phyloP scores from a whole-genome alignment of 2,329 filamentous ascomycete genomes.

The Alternaria sp. region DNA sequence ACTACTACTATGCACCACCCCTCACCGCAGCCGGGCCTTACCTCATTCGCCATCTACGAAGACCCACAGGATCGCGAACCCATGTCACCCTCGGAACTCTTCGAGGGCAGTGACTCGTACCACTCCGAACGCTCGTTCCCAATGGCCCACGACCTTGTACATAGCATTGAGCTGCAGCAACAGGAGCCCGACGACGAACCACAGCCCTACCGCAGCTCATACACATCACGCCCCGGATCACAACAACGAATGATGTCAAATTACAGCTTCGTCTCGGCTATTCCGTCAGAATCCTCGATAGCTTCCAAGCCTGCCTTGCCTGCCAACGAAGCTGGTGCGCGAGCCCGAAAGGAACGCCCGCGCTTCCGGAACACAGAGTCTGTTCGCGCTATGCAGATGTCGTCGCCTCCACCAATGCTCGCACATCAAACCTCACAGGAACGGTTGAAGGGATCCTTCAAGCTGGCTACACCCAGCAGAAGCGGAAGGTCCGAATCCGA shows the following conservation, averaged over 20 bases:
- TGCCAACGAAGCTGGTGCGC: conserved; percentile 36
- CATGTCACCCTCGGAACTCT: conserved; percentile 40
- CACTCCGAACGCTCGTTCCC: conserved; percentile 41
- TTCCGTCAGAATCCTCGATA: conserved; percentile 51
- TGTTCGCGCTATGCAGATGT: conserved; percentile 76
- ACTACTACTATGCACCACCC: conserved; percentile 47
- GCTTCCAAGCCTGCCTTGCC: conserved; percentile 42
- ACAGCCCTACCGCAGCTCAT: conserved; percentile 43
- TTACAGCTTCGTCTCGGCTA: conserved; percentile 48
- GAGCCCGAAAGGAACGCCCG: conserved; percentile 67
- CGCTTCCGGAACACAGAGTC: conserved; percentile 75
- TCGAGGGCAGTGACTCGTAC: conserved; percentile 46
- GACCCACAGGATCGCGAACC: conserved; percentile 42
- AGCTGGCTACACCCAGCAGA: conserved; percentile 43
- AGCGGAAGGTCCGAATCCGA: conserved; percentile 43
- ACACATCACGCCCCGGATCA: conserved; percentile 39
- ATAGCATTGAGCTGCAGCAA: conserved; percentile 42
- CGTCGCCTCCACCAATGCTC: conserved; percentile 59
- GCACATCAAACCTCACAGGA: conserved; percentile 42
- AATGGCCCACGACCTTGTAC: conserved; percentile 38
- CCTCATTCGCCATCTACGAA: conserved; percentile 47
- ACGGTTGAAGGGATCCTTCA: conserved; percentile 43
- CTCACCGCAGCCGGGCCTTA: conserved; percentile 37
- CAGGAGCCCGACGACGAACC: conserved; percentile 29
- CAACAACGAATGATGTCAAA: conserved; percentile 40